These are phyloP conservation scores for Hygrocybe punicea DNA, from an alignment of 768 basidiomycete species.

Conservation along the genomic window DNA sequence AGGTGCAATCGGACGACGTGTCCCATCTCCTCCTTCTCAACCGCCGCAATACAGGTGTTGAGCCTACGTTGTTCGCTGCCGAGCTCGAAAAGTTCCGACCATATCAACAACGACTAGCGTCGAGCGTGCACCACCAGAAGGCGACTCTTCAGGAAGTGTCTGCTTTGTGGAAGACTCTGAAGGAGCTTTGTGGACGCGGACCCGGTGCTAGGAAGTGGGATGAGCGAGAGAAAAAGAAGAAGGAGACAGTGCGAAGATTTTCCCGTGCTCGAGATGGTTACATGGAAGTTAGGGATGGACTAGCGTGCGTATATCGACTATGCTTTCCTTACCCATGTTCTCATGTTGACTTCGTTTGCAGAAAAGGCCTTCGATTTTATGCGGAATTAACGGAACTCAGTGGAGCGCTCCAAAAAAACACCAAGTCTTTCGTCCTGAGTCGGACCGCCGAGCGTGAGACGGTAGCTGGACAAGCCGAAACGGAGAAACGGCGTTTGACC, in stretches of 20 bases:
- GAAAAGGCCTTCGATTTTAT: conserved; percentile 90
- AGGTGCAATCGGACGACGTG: conserved; percentile 96
- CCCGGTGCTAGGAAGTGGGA: conserved; percentile 78
- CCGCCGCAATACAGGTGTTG: conserved; percentile 76
- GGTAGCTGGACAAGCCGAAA: conserved; percentile 66
- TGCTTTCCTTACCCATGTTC: conserved; percentile 1
- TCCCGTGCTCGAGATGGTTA: conserved; percentile 60
- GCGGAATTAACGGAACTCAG: conserved; percentile 68
- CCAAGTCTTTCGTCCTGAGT: conserved; percentile 57
- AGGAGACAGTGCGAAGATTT: conserved; percentile 69
- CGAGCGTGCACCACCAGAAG: conserved; percentile 77
- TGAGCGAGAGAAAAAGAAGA: conserved; percentile 74
- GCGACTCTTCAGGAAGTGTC: conserved; percentile 69
- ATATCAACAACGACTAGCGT: conserved; percentile 76
- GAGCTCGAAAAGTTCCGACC: conserved; percentile 96
- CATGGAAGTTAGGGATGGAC: background rate
- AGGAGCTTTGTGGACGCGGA: conserved; percentile 70
- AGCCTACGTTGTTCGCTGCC: conserved; percentile 84
- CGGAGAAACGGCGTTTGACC: conserved; percentile 58
- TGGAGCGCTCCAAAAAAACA: conserved; percentile 53
- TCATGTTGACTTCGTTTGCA: conserved; percentile 30
- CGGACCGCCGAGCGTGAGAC: conserved; percentile 69
- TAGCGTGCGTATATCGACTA: conserved; percentile 48
- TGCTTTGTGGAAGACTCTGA: conserved; percentile 68
- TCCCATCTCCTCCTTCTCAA: conserved; percentile 91